phyloP scores from a whole-genome alignment of 768 basidiomycete genomes.

The Austroboletus eburneus region DNA sequence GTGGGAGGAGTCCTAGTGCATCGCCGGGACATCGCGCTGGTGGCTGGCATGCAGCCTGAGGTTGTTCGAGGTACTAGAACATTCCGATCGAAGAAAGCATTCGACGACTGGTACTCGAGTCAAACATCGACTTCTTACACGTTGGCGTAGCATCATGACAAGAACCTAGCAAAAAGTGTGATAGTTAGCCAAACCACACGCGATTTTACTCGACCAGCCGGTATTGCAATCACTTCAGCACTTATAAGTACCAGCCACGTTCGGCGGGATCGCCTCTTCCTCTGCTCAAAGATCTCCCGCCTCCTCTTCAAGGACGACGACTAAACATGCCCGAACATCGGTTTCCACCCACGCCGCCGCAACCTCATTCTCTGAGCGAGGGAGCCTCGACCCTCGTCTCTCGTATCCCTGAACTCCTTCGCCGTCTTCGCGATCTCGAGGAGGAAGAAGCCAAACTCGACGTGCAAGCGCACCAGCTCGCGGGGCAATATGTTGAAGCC shows the following conservation, averaged over 20 bases:
- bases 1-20: no score
- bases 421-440: constrained; percentile 19
- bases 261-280: not conserved
- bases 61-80: no score
- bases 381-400: constrained; percentile 9
- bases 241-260: constrained; percentile 10
- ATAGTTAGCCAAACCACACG: no score
- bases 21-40: no score
- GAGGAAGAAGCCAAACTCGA: constrained; percentile 20
- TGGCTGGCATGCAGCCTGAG: no score
- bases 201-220: no score
- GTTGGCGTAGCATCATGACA: no score
- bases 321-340: constrained; percentile 10
- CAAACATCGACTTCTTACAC: no score
- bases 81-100: no score
- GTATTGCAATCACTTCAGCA: constrained; percentile 11
- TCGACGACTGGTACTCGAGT: no score
- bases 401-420: constrained; percentile 18
- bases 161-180: not conserved
- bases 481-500: constrained; percentile 1
- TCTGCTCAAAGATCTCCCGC: not conserved
- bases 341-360: not conserved
- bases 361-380: constrained; percentile 6
- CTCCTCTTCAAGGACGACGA: not conserved
- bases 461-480: constrained; percentile 11